Evolutionary conservation across 257 asterid species (phyloP), one percentile per base, ranked within the genome.

Genomic region (Cruciata laevipes): DNA sequence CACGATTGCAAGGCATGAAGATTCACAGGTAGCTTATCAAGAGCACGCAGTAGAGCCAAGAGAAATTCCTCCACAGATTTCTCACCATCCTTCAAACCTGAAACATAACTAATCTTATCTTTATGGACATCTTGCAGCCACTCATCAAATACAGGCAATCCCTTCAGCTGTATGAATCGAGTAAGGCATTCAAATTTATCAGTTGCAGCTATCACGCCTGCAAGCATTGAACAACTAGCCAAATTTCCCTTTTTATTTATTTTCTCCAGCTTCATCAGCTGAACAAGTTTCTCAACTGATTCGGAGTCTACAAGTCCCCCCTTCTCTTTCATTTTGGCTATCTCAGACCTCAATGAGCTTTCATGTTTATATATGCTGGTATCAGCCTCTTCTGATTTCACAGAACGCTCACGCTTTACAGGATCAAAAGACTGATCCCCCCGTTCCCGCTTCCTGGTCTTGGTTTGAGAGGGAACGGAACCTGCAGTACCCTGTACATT

Each of bases 91-190:
- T 47, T 47, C 55, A 47, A 47, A 47, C n/a, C 16, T 14, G 55
- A 47, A 17, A 47, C 55, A 47, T 47, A 17, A 9, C 83, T 84
- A 74, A 85, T 53, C 78, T 85, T 85, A 72, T 87, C 91, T 75
- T 84, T 90, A 59, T 93, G 93, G 30, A 85, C 80, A 68, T 93
- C 97, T 85, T 93, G 96, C 27, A 93, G 95, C 99, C 99, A 93
- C 60, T 88, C 92, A 61, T 93, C 97, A 65, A 93, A 78, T 37
- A 93, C 82, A 70, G 84, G 78, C 25, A 93, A 78, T 47, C 99
- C 99, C 66, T 75, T 83, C 61, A 83, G 85, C 76, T 88, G 89
- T 69, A 93, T 84, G 79, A 93, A 93, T 68, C 81, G 82, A 71
- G 76, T 77, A 20, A 90, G 92, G 79, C 95, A 90, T 35, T 90